Evolutionary conservation across 176 grass and related monocot species (phyloP).

Genomic region (Canna indica): DNA sequence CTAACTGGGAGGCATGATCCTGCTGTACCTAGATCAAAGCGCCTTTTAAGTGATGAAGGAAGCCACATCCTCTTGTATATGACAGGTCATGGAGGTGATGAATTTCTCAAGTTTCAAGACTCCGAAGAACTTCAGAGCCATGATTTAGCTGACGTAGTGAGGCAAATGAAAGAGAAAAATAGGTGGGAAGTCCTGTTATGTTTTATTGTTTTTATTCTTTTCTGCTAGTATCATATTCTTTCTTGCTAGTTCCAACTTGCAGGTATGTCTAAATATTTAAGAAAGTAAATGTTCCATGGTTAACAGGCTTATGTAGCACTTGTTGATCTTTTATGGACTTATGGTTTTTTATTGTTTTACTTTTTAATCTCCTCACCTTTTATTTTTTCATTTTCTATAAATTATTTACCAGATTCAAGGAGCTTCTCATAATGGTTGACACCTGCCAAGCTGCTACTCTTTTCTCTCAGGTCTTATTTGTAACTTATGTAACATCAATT

Average conservation of each 20-base stretch:
- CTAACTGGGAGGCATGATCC: constrained; percentile 75
- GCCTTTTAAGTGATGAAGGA: constrained; percentile 92
- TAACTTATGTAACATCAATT: not conserved
- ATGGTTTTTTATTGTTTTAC: not conserved
- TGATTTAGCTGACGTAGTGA: constrained; percentile 96
- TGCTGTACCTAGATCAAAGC: constrained; percentile 82
- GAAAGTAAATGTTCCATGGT: not conserved
- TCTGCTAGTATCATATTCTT: not conserved
- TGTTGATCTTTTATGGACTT: not conserved
- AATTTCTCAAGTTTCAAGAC: constrained; percentile 99
- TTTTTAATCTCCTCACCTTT: not conserved
- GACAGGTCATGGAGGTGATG: constrained; percentile 98
- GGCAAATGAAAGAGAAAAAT: constrained; percentile 97
- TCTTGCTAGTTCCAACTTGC: constrained; percentile 1
- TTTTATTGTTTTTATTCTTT: constrained; percentile 14
- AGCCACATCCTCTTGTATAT: constrained; percentile 97
- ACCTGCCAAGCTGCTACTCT: constrained; percentile 98
- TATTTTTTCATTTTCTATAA: constrained; percentile 11
- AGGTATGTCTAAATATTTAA: not conserved
- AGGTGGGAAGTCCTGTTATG: constrained; percentile 34
- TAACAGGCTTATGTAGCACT: not conserved
- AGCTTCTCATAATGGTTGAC: constrained; percentile 95
- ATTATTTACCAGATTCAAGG: constrained; percentile 58
- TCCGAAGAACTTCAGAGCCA: constrained; percentile 94
- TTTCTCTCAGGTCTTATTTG: constrained; percentile 65